Evolutionary conservation across 1,284 basidiomycete genomes (phyloP).

Genomic region (Ustilago xerochloae): DNA sequence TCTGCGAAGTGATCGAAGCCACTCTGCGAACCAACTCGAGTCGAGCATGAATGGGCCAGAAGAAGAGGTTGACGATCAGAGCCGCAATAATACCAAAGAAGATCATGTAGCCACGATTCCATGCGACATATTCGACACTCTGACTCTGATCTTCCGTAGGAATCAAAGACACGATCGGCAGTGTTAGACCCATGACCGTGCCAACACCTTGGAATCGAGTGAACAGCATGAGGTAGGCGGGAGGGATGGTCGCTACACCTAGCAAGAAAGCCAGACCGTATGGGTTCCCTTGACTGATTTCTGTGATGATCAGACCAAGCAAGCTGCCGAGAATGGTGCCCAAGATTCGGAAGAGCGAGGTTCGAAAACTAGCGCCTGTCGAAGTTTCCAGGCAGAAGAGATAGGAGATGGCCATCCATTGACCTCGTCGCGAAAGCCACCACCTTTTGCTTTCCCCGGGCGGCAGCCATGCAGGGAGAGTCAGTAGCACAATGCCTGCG

Average conservation of each 20-base stretch:
- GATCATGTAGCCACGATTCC: constrained; percentile 62
- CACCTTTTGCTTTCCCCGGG: constrained; percentile 60
- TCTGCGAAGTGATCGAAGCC: constrained; percentile 33
- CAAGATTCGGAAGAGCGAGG: constrained; percentile 69
- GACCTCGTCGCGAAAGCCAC: constrained; percentile 69
- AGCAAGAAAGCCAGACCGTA: constrained; percentile 70
- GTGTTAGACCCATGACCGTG: constrained; percentile 68
- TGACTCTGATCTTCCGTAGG: constrained; percentile 62
- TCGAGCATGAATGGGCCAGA: constrained; percentile 64
- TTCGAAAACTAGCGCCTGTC: constrained; percentile 70
- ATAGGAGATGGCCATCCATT: constrained; percentile 68
- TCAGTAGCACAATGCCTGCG: constrained; percentile 69
- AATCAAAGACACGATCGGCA: constrained; percentile 68
- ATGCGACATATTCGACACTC: constrained; percentile 45
- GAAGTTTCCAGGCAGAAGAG: constrained; percentile 71
- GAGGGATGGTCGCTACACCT: constrained; percentile 67
- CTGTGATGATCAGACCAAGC: constrained; percentile 69
- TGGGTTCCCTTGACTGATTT: constrained; percentile 69
- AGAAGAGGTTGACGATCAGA: constrained; percentile 54
- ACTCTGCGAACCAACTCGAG: constrained; percentile 53
- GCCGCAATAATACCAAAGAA: constrained; percentile 62
- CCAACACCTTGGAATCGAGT: constrained; percentile 67
- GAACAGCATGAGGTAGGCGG: constrained; percentile 69
- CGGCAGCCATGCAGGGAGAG: constrained; percentile 69
- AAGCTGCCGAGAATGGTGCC: constrained; percentile 71